These are phyloP conservation scores for Trichothecium roseum DNA, from an alignment of 2,329 filamentous ascomycete genomes.

Conservation along the genomic window DNA sequence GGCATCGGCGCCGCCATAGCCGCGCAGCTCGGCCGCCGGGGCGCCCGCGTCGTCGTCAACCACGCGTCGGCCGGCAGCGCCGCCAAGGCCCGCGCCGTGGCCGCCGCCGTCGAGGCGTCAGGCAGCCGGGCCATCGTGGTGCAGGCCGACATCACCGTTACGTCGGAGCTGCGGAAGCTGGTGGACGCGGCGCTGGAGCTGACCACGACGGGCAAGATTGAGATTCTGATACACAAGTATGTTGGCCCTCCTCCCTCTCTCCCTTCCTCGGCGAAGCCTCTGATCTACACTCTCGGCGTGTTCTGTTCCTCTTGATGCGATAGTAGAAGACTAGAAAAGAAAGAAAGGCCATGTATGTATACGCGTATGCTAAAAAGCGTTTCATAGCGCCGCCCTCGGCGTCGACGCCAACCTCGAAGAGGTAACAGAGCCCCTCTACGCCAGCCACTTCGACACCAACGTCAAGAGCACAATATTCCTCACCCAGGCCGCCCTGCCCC, in stretches of 20 bases:
- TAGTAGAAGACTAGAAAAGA: no score
- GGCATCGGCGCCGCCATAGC: slow-evolving; percentile 12
- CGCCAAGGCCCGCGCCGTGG: slow-evolving; percentile 9
- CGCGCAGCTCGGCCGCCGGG: slow-evolving; percentile 6
- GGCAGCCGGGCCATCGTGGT: slow-evolving; percentile 5
- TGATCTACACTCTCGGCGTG: background rate
- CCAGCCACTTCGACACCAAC: slow-evolving; percentile 11
- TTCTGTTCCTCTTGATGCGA: no score
- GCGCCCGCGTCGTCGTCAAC: slow-evolving; percentile 13
- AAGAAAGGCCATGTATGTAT: no score
- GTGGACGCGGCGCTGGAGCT: slow-evolving; percentile 9
- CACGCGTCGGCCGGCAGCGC: slow-evolving; percentile 7
- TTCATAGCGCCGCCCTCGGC: slow-evolving; percentile 5
- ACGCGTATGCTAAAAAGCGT: no score
- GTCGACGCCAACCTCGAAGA: slow-evolving; percentile 9
- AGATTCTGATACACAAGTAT: slow-evolving; percentile 14
- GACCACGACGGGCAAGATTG: slow-evolving; percentile 12
- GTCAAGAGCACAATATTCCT: slow-evolving; percentile 12
- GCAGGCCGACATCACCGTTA: slow-evolving; percentile 10
- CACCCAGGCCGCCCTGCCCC: slow-evolving; percentile 13
- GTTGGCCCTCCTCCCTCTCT: background rate
- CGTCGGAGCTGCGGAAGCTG: slow-evolving; percentile 9
- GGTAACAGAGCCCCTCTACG: slow-evolving; percentile 7
- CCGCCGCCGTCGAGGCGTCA: slow-evolving; percentile 6
- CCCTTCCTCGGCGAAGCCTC: background rate